Percentiles rank a stretch among this genome's conserved stretches.
phyloP scores from a whole-genome alignment of 2,329 filamentous ascomycete species.

The Arthrinium puccinioides region DNA sequence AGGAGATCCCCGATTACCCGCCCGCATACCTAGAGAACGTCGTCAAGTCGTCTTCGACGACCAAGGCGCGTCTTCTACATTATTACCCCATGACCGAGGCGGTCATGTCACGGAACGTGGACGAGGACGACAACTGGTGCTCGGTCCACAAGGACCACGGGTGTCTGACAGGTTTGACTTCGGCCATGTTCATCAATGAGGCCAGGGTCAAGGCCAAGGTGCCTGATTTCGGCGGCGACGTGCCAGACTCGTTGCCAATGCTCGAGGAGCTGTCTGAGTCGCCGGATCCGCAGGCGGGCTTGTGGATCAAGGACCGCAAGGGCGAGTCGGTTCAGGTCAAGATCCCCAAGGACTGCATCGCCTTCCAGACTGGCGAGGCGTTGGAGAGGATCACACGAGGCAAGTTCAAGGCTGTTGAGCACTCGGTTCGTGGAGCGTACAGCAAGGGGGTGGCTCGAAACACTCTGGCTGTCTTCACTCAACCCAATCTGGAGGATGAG shows the following conservation, averaged over 20 bases:
- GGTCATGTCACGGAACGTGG: slow-evolving; percentile 29
- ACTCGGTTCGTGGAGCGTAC: slow-evolving; percentile 79
- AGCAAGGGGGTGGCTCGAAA: slow-evolving; percentile 64
- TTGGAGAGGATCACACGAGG: slow-evolving; percentile 87
- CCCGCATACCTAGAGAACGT: slow-evolving; percentile 77
- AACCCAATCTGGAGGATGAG: slow-evolving; percentile 81
- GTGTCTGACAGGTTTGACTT: slow-evolving; percentile 88
- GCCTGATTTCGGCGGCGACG: slow-evolving; percentile 25
- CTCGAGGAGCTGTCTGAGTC: slow-evolving; percentile 67
- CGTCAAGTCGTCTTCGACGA: slow-evolving; percentile 77
- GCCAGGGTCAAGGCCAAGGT: slow-evolving; percentile 25
- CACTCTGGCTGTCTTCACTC: slow-evolving; percentile 92
- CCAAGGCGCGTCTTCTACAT: slow-evolving; percentile 85
- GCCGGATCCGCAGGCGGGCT: slow-evolving; percentile 75
- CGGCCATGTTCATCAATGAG: slow-evolving; percentile 94
- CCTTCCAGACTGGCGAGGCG: slow-evolving; percentile 92
- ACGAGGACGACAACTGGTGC: slow-evolving; percentile 84
- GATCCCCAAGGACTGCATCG: slow-evolving; percentile 85
- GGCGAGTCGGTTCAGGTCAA: slow-evolving; percentile 82
- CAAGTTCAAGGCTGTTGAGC: slow-evolving; percentile 87
- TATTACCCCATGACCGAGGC: slow-evolving; percentile 66
- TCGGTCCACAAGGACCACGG: slow-evolving; percentile 86
- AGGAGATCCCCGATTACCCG: slow-evolving; percentile 71
- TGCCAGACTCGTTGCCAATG: slow-evolving; percentile 30
- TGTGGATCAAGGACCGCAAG: slow-evolving; percentile 88